Evolutionary conservation across 345 rosid genomes (phyloP).

Genomic region (Litchi chinensis): DNA sequence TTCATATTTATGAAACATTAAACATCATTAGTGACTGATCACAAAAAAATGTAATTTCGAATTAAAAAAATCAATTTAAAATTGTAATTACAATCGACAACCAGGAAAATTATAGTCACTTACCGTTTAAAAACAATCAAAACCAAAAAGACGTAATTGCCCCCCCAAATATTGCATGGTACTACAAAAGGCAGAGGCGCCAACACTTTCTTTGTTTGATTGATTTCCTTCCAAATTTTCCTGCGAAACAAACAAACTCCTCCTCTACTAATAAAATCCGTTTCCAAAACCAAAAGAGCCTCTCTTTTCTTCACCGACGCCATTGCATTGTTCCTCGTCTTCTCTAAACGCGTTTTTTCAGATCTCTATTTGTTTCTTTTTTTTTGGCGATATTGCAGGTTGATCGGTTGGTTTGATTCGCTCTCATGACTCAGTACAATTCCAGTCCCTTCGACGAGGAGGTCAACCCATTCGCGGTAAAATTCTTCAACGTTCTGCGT

Average conservation of each 20-base stretch:
- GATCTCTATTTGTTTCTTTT: not conserved
- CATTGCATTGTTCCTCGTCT: not conserved
- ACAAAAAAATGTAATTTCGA: not conserved
- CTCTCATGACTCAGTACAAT: conserved; percentile 69
- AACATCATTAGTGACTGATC: too few relatives aligned
- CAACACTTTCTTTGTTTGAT: not conserved
- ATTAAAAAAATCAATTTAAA: not conserved
- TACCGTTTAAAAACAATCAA: not conserved
- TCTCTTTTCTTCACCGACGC: not conserved
- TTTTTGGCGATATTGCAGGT: conserved; percentile 4
- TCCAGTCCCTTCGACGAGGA: conserved; percentile 84
- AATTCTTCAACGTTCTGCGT: not conserved
- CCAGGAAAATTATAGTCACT: not conserved
- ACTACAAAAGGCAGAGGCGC: conserved; percentile 1
- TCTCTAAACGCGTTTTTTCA: not conserved
- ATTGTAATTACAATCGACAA: not conserved
- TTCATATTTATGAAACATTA: not conserved
- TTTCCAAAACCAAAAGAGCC: not conserved
- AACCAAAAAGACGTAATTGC: not conserved
- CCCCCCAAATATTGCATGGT: not conserved
- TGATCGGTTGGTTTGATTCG: conserved; percentile 20
- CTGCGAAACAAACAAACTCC: conserved; percentile 19
- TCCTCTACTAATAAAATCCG: not conserved
- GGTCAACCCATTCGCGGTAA: conserved; percentile 92
- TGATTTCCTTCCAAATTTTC: conserved; percentile 17